Evolutionary conservation across 1,139 yeast genomes (phyloP).

Genomic region (Suhomyces bribrorum): DNA sequence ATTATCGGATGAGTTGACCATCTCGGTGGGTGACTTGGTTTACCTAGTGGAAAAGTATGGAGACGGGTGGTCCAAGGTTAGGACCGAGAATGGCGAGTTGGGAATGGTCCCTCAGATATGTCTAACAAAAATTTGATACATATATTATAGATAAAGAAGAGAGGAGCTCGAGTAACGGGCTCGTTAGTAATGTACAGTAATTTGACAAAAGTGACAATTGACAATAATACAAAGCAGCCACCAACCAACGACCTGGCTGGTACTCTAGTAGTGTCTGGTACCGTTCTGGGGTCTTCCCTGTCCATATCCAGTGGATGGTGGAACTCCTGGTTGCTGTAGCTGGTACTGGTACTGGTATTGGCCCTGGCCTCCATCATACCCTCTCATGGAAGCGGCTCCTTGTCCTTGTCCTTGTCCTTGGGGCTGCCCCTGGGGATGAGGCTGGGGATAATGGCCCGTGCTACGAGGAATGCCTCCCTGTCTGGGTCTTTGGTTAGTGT

Average conservation of each 20-base stretch:
- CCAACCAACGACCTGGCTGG: background rate
- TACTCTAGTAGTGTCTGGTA: constrained; percentile 13
- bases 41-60: constrained; percentile 27
- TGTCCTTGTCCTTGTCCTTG: constrained; percentile 4
- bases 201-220: background rate
- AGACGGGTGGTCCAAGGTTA: constrained; percentile 46
- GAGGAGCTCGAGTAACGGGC: background rate
- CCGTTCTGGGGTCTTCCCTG: constrained; percentile 16
- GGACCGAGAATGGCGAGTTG: constrained; percentile 15
- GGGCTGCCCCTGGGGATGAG: constrained; percentile 2
- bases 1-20: constrained; percentile 37
- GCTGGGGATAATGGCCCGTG: constrained; percentile 10
- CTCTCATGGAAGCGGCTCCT: constrained; percentile 12
- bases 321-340: constrained; percentile 14
- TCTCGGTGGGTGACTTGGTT: constrained; percentile 36
- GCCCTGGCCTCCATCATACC: constrained; percentile 13
- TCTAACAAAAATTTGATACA: constrained; percentile 17
- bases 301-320: constrained; percentile 6
- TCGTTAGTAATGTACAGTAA: background rate
- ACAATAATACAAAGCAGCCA: background rate
- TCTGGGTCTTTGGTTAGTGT: constrained; percentile 18
- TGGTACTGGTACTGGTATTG: constrained; percentile 14
- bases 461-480: constrained; percentile 14
- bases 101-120: constrained; percentile 41
- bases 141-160: background rate